Percentiles rank a stretch among this genome's conserved stretches.
Conservation (phyloP, 306 rosid genomes). For the Mimosa bimucronata region DNA sequence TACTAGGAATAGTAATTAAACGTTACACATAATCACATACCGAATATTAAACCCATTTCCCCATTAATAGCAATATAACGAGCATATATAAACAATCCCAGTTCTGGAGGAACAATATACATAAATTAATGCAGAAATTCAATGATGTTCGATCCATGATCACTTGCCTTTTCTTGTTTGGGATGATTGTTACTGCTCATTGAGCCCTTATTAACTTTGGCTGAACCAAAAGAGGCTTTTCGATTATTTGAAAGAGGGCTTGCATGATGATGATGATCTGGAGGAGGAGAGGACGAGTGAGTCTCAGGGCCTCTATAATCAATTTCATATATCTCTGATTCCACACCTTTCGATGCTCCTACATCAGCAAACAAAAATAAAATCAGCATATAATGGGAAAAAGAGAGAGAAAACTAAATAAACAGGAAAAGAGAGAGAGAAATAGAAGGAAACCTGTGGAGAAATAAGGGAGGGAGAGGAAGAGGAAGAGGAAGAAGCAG, state of each 20-base stretch:
- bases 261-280: constrained; percentile 42
- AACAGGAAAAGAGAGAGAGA: background rate
- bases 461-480: constrained; percentile 49
- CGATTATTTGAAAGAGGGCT: constrained; percentile 41
- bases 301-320: constrained; percentile 98
- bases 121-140: constrained; percentile 17
- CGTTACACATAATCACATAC: background rate
- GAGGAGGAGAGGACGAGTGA: constrained; percentile 79
- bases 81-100: background rate
- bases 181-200: background rate
- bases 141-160: background rate
- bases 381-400: background rate
- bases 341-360: constrained; percentile 52
- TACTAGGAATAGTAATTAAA: background rate
- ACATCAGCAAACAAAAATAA: background rate
- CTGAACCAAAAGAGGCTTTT: constrained; percentile 31
- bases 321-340: constrained; percentile 69
- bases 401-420: background rate
- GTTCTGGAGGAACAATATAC: background rate
- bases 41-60: background rate
- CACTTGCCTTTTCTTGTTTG: constrained; percentile 50
- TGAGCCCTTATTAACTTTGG: constrained; percentile 40
- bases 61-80: background rate
- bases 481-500: constrained; percentile 48
- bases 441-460: constrained; percentile 49